Conservation (phyloP, 768 basidiomycete genomes). For the Plicaturopsis crispa region DNA sequence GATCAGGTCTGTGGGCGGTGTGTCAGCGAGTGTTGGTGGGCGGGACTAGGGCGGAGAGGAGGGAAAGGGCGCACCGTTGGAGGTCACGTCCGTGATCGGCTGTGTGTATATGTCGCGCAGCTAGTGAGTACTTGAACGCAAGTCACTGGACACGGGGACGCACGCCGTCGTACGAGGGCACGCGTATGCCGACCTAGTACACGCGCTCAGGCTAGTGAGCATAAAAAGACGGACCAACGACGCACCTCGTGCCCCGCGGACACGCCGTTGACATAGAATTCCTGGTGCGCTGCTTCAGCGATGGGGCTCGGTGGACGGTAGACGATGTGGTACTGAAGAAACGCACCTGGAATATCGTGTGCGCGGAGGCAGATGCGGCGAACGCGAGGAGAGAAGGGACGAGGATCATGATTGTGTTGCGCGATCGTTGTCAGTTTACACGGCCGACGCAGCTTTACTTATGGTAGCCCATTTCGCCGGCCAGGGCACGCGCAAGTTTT, state of each 20-base stretch:
- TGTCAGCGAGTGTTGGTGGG: too few relatives aligned
- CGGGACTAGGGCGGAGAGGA: neutral
- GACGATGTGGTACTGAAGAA: neutral
- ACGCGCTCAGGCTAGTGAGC: slow-evolving; percentile 15
- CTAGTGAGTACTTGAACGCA: neutral
- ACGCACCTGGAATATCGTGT: slow-evolving; percentile 45
- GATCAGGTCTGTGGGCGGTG: slow-evolving; percentile 27
- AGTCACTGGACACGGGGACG: slow-evolving; percentile 2
- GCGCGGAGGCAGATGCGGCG: slow-evolving; percentile 30
- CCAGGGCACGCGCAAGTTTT: too few relatives aligned
- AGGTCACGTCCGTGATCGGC: slow-evolving; percentile 39
- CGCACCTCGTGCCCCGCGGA: slow-evolving; percentile 36
- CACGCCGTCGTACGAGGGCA: slow-evolving; percentile 36
- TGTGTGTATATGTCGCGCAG: slow-evolving; percentile 5
- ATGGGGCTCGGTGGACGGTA: slow-evolving; percentile 6
- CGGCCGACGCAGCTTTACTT: too few relatives aligned
- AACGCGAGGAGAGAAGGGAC: slow-evolving; percentile 20
- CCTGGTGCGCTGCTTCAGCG: slow-evolving; percentile 16
- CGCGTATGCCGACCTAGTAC: slow-evolving; percentile 36
- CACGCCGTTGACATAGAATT: slow-evolving; percentile 46
- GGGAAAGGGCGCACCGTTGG: slow-evolving; percentile 15
- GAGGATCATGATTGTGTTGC: neutral
- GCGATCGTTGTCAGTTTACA: neutral
- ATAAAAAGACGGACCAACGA: slow-evolving; percentile 33
- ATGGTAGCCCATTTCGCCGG: too few relatives aligned